phyloP scores from a whole-genome alignment of 352 stramenopile species.

The Plasmopara halstedii region DNA sequence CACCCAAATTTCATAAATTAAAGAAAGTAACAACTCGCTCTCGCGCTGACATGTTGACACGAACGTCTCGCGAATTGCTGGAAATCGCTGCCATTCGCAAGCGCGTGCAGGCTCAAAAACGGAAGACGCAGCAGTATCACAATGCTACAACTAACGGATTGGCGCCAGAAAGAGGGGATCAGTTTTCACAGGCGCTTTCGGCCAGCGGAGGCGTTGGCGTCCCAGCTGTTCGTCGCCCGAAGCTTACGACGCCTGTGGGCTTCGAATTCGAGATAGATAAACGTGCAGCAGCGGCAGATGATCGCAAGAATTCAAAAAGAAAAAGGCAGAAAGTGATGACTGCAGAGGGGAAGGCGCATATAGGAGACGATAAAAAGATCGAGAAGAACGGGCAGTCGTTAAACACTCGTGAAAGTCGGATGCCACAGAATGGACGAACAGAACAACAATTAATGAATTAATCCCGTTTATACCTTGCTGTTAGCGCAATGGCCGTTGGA shows the following conservation, averaged over 20 bases:
- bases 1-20: slow-evolving; percentile 49
- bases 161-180: slow-evolving; percentile 25
- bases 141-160: slow-evolving; percentile 41
- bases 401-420: slow-evolving; percentile 21
- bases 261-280: slow-evolving; percentile 72
- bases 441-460: slow-evolving; percentile 20
- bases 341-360: neutral
- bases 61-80: slow-evolving; percentile 62
- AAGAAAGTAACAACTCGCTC: slow-evolving; percentile 29
- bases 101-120: slow-evolving; percentile 42
- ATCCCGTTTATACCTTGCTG: slow-evolving; percentile 11
- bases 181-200: slow-evolving; percentile 43
- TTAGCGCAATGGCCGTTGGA: neutral
- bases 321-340: slow-evolving; percentile 16
- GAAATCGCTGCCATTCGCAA: slow-evolving; percentile 67
- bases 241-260: slow-evolving; percentile 55
- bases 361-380: slow-evolving; percentile 1
- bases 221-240: slow-evolving; percentile 52
- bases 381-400: slow-evolving; percentile 10
- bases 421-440: slow-evolving; percentile 5
- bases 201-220: slow-evolving; percentile 57
- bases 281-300: slow-evolving; percentile 27
- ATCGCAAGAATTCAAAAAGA: slow-evolving; percentile 23
- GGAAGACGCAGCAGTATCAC: slow-evolving; percentile 60
- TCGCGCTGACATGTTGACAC: slow-evolving; percentile 37